Conservation (phyloP, 352 stramenopile species). For the Blastocystis sp. region DNA sequence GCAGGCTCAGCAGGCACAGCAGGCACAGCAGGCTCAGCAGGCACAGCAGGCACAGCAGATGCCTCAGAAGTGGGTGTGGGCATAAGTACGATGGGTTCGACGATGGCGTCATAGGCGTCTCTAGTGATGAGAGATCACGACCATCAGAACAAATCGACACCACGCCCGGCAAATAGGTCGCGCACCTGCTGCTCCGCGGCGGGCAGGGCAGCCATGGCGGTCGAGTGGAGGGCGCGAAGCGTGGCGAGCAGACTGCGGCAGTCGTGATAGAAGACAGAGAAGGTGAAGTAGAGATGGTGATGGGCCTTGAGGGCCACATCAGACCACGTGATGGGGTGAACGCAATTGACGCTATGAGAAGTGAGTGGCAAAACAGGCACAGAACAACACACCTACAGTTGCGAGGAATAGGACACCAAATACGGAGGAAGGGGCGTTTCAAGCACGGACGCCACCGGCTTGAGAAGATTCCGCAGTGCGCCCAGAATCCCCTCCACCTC, state of each 20-base stretch:
- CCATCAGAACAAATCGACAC: background rate
- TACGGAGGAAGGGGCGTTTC: background rate
- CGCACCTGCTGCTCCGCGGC: background rate
- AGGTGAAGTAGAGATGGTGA: background rate
- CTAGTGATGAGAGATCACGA: background rate
- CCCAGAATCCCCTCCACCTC: background rate
- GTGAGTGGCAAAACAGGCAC: background rate
- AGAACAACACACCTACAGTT: background rate
- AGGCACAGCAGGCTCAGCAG: no score
- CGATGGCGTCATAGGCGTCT: background rate
- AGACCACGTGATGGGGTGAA: slow-evolving; percentile 1
- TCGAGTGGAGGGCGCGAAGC: background rate
- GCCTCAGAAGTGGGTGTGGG: no score
- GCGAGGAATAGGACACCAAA: background rate
- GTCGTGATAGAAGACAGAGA: background rate
- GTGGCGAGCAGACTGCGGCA: background rate
- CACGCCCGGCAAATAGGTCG: background rate
- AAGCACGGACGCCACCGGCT: background rate
- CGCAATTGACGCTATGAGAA: background rate
- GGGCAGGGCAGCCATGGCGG: background rate
- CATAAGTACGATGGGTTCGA: background rate
- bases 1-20: no score
- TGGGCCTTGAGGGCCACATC: slow-evolving; percentile 1
- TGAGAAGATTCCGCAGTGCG: background rate
- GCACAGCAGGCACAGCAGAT: no score